Base-by-base conservation (phyloP, 352 stramenopile species). In the Pilasporangium apinafurcum region DNA sequence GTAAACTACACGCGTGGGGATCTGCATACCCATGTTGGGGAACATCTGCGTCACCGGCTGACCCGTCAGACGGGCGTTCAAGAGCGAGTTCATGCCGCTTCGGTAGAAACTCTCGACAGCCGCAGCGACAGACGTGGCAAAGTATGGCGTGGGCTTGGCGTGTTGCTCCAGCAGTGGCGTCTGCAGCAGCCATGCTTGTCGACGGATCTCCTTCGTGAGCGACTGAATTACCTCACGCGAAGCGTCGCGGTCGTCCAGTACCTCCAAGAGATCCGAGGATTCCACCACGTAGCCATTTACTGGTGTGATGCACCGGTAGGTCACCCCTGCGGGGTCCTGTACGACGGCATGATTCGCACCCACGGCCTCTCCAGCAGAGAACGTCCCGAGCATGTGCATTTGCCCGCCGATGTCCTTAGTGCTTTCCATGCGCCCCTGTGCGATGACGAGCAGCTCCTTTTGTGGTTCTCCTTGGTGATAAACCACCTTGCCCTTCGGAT, bases 1-100 rank as follows among this genome's bases (percentile, higher is more conserved):
- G 62, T 97, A 97, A 10, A 92, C 59, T 18, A 97, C 69, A 48
- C 90, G 85, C 52, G 81, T 95, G 3, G 90, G 90, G 49, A 97
- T 91, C 66, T 97, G 90, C 57, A 97, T 74, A 52, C 91, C 77
- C 90, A 97, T 97, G 60, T 97, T 94, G 4, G 90, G 90, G 58
- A 97, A 97, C 14, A 96, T 65, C 24, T 68, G 83, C 24, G 67
- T 71, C 16, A 86, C 71, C 16, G 80, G 70, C 52, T 92, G 71
- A 3, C 81, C 80, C 16, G 77, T 92, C 30, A 94, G 59, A 8
- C 87, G 73, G 17, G 84, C 77, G 64, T 97, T 97, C 13, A 97
- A 56, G 30, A 93, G 62, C 61, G 90, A 83, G 72, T 97, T 97
- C 65, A 97, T 84, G 28, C 76, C 86, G 50, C 72, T 92, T 37